Evolutionary conservation across 2,329 filamentous ascomycete genomes (phyloP), one percentile per base, ranked within the genome.

Genomic region (Talaromyces sp.): DNA sequence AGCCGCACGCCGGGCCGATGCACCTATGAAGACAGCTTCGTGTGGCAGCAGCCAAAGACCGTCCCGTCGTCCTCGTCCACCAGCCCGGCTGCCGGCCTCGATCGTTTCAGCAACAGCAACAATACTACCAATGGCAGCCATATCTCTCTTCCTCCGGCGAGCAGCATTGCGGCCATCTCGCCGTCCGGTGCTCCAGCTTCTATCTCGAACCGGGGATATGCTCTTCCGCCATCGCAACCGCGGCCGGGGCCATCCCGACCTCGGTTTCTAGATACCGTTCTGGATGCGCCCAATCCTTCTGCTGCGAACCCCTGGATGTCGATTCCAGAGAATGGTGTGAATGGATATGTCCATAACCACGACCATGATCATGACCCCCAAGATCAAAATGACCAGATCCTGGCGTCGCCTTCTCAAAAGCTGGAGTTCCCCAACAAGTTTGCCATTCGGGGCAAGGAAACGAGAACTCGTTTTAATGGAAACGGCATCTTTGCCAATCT

Each of bases 21-120:
- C 62, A 74, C 71, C n/a, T 77, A 77, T 62, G 75, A 77, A 63
- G 73, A 74, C 66, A 73, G 74, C 15, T 75, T 76, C 60, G 58
- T 75, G 39, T 75, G 73, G 73, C 74, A 75, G 63, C 73, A 75
- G 62, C 74, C 73, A 11, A 71, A 68, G 33, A 75, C 73, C 17
- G 68, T 76, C 30, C 59, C 68, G 7, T 68, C 68, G 15, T 66
- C 55, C 15, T 30, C 56, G 30, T 17, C 28, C 10, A 32, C 39
- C 56, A 52, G 33, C 51, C 17, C 44, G 17, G n/a, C 70, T 44
- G 63, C 66, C 30, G 69, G 69, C 28, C 60, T 68, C 54, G 68
- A 70, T 49, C 62, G 32, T 32, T 44, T 36, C 30, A 57, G 25
- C n/a, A 47, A 19, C 44, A 15, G 19, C 44, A 47, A 47, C 11